phyloP scores from a whole-genome alignment of 768 basidiomycete species.

The Mycena latifolia region DNA sequence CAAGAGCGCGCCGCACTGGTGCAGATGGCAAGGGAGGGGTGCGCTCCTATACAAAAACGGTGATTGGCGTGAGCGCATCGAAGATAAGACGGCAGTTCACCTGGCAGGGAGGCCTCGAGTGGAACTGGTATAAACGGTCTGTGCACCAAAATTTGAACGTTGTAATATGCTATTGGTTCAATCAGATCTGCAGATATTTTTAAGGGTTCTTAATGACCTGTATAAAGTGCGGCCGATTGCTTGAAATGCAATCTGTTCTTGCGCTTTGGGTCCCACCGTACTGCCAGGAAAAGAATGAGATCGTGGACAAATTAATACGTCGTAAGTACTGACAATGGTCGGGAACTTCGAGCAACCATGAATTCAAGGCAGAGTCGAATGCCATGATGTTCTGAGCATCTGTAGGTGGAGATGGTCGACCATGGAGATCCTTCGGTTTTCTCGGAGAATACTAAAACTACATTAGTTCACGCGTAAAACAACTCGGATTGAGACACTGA shows the following conservation, averaged over 20 bases:
- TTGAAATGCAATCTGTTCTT: constrained; percentile 57
- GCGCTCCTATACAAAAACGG: too few relatives aligned
- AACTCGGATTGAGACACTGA: constrained; percentile 49
- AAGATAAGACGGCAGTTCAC: constrained; percentile 10
- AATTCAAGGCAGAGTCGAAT: constrained; percentile 81
- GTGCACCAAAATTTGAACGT: constrained; percentile 81
- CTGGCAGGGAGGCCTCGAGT: constrained; percentile 54
- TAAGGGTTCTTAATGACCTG: constrained; percentile 34
- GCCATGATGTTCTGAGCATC: constrained; percentile 78
- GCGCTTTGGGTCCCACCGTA: constrained; percentile 58
- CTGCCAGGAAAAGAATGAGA: constrained; percentile 53
- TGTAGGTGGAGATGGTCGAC: constrained; percentile 62
- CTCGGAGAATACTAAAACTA: constrained; percentile 78
- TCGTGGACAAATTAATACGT: constrained; percentile 62
- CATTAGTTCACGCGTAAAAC: too few relatives aligned
- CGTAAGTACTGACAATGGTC: constrained; percentile 56
- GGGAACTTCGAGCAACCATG: constrained; percentile 81
- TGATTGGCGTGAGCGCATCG: too few relatives aligned
- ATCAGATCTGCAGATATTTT: not conserved
- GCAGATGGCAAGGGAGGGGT: constrained; percentile 84
- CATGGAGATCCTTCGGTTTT: constrained; percentile 65
- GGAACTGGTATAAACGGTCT: constrained; percentile 84
- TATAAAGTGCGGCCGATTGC: constrained; percentile 70
- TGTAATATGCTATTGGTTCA: constrained; percentile 49
- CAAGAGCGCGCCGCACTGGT: constrained; percentile 86